Percentiles rank a stretch among this genome's conserved stretches.
phyloP scores from a whole-genome alignment of 805 yeast species.

The Ogataea pignaliae region DNA sequence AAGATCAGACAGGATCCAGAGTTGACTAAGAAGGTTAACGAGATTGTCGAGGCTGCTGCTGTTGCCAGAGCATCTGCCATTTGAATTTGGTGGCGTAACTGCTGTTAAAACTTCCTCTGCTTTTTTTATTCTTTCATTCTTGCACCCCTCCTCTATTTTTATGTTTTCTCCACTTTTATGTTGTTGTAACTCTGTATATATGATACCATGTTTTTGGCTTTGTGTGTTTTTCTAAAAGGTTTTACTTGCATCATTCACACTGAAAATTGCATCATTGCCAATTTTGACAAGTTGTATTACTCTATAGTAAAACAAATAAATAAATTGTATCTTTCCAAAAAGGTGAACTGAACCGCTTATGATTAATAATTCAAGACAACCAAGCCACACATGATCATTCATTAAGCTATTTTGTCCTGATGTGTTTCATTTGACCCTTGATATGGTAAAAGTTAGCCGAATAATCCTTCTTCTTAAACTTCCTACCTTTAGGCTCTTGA shows the following conservation, averaged over 20 bases:
- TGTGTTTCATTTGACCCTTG: slow-evolving; percentile 68
- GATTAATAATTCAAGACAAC: slow-evolving; percentile 5
- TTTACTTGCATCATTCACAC: too few relatives aligned
- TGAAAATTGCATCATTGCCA: too few relatives aligned
- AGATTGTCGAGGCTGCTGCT: slow-evolving; percentile 42
- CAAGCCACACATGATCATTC: slow-evolving; percentile 27
- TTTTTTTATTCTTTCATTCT: too few relatives aligned
- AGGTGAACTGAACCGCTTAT: too few relatives aligned
- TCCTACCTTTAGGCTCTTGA: slow-evolving; percentile 75
- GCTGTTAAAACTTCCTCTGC: too few relatives aligned
- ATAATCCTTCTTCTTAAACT: slow-evolving; percentile 71
- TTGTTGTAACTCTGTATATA: neutral
- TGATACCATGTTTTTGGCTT: neutral
- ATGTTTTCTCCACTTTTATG: too few relatives aligned
- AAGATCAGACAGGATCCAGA: slow-evolving; percentile 68
- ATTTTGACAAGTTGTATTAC: too few relatives aligned
- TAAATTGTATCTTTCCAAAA: slow-evolving; percentile 1
- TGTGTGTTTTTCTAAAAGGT: too few relatives aligned
- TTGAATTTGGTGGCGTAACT: neutral
- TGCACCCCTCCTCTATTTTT: too few relatives aligned
- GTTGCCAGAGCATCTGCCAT: neutral
- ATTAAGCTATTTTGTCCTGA: slow-evolving; percentile 65
- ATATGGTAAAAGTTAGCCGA: slow-evolving; percentile 67
- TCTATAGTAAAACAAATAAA: slow-evolving; percentile 1
- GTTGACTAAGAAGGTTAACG: slow-evolving; percentile 57